Percentiles rank a stretch among this genome's conserved stretches.
These are phyloP conservation scores for Lachnellula cervina DNA, from an alignment of 2,329 filamentous ascomycete species.

Conservation along the genomic window DNA sequence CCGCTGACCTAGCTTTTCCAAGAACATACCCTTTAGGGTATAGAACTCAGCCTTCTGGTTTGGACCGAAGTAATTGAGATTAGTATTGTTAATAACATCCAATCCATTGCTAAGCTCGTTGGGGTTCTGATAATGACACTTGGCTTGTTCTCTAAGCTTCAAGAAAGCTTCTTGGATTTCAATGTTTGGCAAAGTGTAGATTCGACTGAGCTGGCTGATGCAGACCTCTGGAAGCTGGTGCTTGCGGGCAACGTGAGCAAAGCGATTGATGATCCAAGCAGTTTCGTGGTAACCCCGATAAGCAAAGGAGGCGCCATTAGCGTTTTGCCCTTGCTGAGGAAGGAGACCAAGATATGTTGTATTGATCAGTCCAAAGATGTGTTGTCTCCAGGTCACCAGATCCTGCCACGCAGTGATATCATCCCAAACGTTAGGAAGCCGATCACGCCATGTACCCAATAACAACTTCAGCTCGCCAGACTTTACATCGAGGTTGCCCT, in stretches of 20 bases:
- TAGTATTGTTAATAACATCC: slow-evolving; percentile 99
- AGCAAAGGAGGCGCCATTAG: slow-evolving; percentile 87
- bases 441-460: slow-evolving; percentile 90
- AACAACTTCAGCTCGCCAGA: slow-evolving; percentile 93
- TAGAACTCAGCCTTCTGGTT: slow-evolving; percentile 99
- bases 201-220: slow-evolving; percentile 92
- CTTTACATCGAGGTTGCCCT: slow-evolving; percentile 83
- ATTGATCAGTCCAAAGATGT: slow-evolving; percentile 98
- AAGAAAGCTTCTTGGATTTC: slow-evolving; percentile 99
- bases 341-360: slow-evolving; percentile 83
- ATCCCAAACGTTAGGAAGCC: slow-evolving; percentile 96
- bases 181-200: slow-evolving; percentile 98
- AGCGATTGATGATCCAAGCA: slow-evolving; percentile 99
- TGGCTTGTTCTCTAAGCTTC: slow-evolving; percentile 96
- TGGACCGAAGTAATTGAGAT: slow-evolving; percentile 94
- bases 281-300: slow-evolving; percentile 98
- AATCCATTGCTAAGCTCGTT: slow-evolving; percentile 87
- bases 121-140: slow-evolving; percentile 96
- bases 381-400: slow-evolving; percentile 97
- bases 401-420: slow-evolving; percentile 99
- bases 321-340: slow-evolving; percentile 72
- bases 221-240: slow-evolving; percentile 96
- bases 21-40: slow-evolving; percentile 98
- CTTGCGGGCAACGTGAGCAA: slow-evolving; percentile 95
- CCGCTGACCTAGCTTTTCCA: slow-evolving; percentile 87